phyloP scores from a whole-genome alignment of 2,329 filamentous ascomycete species.

The Erysiphe pulchra region DNA sequence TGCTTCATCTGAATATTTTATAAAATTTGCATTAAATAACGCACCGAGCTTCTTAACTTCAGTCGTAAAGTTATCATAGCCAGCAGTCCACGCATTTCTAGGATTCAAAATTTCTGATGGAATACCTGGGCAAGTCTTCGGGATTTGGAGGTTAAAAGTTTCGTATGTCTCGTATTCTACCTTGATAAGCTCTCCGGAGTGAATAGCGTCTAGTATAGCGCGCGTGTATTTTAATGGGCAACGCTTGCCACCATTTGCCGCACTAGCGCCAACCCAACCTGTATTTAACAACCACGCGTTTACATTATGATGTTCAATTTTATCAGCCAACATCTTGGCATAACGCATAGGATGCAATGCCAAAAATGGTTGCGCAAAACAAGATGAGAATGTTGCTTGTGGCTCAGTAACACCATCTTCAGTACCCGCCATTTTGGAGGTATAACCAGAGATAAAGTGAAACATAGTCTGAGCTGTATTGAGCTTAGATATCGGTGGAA shows the following conservation, averaged over 20 bases:
- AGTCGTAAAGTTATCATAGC: slow-evolving; percentile 52
- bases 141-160: slow-evolving; percentile 91
- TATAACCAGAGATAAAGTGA: slow-evolving; percentile 99
- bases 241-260: slow-evolving; percentile 76
- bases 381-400: slow-evolving; percentile 95
- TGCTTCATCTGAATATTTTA: slow-evolving; percentile 74
- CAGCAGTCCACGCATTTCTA: slow-evolving; percentile 70
- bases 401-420: slow-evolving; percentile 94
- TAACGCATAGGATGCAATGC: slow-evolving; percentile 98
- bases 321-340: slow-evolving; percentile 92
- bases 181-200: slow-evolving; percentile 84
- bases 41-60: slow-evolving; percentile 78
- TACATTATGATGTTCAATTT: slow-evolving; percentile 84
- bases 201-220: slow-evolving; percentile 92
- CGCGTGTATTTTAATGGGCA: slow-evolving; percentile 98
- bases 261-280: slow-evolving; percentile 84
- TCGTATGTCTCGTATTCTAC: slow-evolving; percentile 87
- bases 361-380: slow-evolving; percentile 97
- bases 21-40: slow-evolving; percentile 92
- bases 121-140: slow-evolving; percentile 70
- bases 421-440: slow-evolving; percentile 98
- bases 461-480: slow-evolving; percentile 94
- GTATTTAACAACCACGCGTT: slow-evolving; percentile 98
- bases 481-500: slow-evolving; percentile 95
- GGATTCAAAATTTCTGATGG: slow-evolving; percentile 88